These are phyloP conservation scores for Diversispora epigaea DNA, from an alignment of 192 early-diverging fungal genomes.

Conservation along the genomic window DNA sequence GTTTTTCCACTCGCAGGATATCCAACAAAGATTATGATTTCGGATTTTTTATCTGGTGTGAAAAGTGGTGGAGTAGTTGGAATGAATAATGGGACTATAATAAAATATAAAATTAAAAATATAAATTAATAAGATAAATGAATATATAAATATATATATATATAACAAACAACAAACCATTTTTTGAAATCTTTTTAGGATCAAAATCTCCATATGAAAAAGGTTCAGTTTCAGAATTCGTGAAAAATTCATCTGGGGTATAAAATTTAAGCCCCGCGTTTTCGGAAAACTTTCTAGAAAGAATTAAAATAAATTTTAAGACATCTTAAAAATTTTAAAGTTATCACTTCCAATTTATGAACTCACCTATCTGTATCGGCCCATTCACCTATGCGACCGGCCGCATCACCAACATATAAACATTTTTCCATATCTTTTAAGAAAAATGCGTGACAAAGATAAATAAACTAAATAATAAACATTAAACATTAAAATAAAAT, in stretches of 20 bases:
- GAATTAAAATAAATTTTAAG: slow-evolving; percentile 1
- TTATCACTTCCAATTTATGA: not conserved
- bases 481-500: slow-evolving; percentile 50
- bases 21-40: slow-evolving; percentile 78
- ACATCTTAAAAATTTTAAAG: not conserved
- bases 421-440: slow-evolving; percentile 54
- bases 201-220: slow-evolving; percentile 53
- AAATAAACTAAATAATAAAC: slow-evolving; percentile 43
- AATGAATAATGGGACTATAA: slow-evolving; percentile 40
- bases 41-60: slow-evolving; percentile 34
- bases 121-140: not conserved
- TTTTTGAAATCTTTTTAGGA: slow-evolving; percentile 42
- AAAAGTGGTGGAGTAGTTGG: slow-evolving; percentile 38
- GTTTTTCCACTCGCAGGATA: slow-evolving; percentile 85
- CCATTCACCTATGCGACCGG: slow-evolving; percentile 81
- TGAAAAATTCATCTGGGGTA: slow-evolving; percentile 82
- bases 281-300: slow-evolving; percentile 69
- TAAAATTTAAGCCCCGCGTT: slow-evolving; percentile 73
- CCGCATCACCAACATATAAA: slow-evolving; percentile 94
- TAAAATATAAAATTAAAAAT: slow-evolving; percentile 19
- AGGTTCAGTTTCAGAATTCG: slow-evolving; percentile 43
- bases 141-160: not conserved
- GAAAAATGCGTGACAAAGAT: slow-evolving; percentile 24
- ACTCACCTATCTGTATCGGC: slow-evolving; percentile 72
- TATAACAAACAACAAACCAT: slow-evolving; percentile 35